Evolutionary conservation across 2,329 filamentous ascomycete species (phyloP), one percentile per base, ranked within the genome.

Genomic region (Pyrenophora graminea): DNA sequence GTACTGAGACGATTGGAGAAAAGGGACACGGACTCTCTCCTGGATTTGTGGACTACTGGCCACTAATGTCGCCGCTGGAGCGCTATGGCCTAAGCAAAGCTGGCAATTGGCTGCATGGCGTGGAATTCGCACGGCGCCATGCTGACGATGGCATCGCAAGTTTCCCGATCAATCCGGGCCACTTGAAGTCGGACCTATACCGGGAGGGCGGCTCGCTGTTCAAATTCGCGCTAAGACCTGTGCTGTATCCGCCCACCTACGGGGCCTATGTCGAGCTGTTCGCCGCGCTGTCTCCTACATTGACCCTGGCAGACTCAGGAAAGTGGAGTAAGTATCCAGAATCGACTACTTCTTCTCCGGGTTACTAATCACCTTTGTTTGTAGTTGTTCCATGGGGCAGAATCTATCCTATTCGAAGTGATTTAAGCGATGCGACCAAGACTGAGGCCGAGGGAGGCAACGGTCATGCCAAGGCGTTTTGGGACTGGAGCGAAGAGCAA

Each of bases 401-500:
- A 12, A 6, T 38, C 7, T 30, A 37, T 15, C 32, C 33, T 5
- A 15, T 45, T 2, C 32, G 42, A 19, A 9, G 4, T 2, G 42
- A 45, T 8, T 17, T 45, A 15, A 5, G 18, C 3, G 33, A 38
- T 13, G 33, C 42, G 8, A 30, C 33, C 31, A 44, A 36, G 15
- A 44, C 13, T 5, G 33, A 45, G 21, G 42, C 32, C 6, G 42
- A 45, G 6, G 42, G 42, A 5, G 42, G 42, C 5, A 45, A n/a
- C 27, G 42, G 42, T 6, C 13, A 23, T 4, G 3, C 13, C 4
- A 17, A 38, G n/a, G 15, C 8, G 21, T 45, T 37, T 30, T 45
- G 42, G 42, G 32, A 45, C 3, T 45, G 42, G 42, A 18, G 42
- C 31, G 42, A 45, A 23, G 33, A 37, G 3, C 33, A 45, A 12